Percentiles rank a stretch among this genome's conserved stretches.
Conservation (phyloP, 192 early-diverging fungal species). For the Pilobolus umbonatus region DNA sequence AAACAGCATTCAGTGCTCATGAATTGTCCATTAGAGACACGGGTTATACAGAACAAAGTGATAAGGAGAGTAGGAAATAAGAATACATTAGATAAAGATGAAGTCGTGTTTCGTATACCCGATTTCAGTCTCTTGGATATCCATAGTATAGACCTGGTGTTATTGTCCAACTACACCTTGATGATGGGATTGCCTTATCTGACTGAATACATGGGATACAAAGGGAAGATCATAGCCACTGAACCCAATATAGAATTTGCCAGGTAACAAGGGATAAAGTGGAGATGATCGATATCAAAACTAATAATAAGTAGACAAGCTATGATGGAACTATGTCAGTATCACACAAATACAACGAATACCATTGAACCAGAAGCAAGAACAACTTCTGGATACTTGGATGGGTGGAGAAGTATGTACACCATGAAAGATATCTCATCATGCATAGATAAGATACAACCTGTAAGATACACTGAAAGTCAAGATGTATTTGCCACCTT, state of each 20-base stretch:
- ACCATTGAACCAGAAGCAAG: background rate
- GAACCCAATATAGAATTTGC: constrained; percentile 80
- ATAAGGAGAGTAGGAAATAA: too few relatives aligned
- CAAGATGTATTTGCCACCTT: constrained; percentile 17
- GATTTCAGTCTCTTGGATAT: constrained; percentile 58
- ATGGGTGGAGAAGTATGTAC: constrained; percentile 45
- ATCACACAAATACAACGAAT: constrained; percentile 33
- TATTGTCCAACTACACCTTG: constrained; percentile 71
- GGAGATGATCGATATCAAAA: background rate
- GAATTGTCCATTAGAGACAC: constrained; percentile 29
- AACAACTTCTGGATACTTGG: constrained; percentile 12
- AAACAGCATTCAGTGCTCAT: constrained; percentile 23
- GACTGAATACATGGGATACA: constrained; percentile 77
- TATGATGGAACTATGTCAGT: constrained; percentile 60
- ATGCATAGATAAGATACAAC: constrained; percentile 58
- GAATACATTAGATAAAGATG: too few relatives aligned
- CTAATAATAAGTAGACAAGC: constrained; percentile 32
- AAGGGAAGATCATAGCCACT: constrained; percentile 71
- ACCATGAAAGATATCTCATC: constrained; percentile 49
- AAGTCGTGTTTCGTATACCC: constrained; percentile 28
- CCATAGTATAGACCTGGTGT: constrained; percentile 65
- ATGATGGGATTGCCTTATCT: constrained; percentile 76
- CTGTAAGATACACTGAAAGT: constrained; percentile 52
- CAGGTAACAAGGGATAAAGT: constrained; percentile 30
- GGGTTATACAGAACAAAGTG: too few relatives aligned